Conservation (phyloP, 2,329 filamentous ascomycete species). For the Metarhizium sp. region DNA sequence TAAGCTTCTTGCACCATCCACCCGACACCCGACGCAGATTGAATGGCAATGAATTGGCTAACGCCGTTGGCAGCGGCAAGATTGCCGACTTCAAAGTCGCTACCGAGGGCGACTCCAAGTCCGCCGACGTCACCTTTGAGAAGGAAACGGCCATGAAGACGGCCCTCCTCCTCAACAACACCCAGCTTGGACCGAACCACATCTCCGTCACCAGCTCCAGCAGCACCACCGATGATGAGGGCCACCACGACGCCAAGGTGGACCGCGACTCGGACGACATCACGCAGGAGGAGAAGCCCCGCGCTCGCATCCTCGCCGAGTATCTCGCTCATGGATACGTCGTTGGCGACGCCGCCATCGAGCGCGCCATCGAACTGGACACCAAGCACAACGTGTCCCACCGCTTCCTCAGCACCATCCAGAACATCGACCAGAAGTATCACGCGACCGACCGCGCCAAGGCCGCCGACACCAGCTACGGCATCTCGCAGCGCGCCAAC, state of each 20-base stretch:
- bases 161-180: conserved; percentile 93
- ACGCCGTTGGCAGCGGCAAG: conserved; percentile 59
- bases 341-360: conserved; percentile 64
- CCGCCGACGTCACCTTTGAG: conserved; percentile 90
- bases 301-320: conserved; percentile 86
- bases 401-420: conserved; percentile 69
- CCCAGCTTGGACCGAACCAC: conserved; percentile 78
- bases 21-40: neutral
- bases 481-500: conserved; percentile 64
- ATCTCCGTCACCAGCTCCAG: conserved; percentile 64
- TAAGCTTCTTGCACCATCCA: conserved; percentile 32
- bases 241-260: conserved; percentile 40
- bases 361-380: conserved; percentile 80
- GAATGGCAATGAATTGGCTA: neutral
- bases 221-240: conserved; percentile 56
- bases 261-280: conserved; percentile 60
- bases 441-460: conserved; percentile 81
- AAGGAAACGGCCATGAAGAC: conserved; percentile 96
- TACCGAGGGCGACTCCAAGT: conserved; percentile 58
- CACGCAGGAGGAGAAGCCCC: conserved; percentile 93
- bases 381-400: conserved; percentile 76
- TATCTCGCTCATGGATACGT: conserved; percentile 94
- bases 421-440: conserved; percentile 73
- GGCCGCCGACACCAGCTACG: conserved; percentile 76
- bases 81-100: conserved; percentile 76